phyloP scores from a whole-genome alignment of 257 asterid genomes.

The Apocynum venetum region DNA sequence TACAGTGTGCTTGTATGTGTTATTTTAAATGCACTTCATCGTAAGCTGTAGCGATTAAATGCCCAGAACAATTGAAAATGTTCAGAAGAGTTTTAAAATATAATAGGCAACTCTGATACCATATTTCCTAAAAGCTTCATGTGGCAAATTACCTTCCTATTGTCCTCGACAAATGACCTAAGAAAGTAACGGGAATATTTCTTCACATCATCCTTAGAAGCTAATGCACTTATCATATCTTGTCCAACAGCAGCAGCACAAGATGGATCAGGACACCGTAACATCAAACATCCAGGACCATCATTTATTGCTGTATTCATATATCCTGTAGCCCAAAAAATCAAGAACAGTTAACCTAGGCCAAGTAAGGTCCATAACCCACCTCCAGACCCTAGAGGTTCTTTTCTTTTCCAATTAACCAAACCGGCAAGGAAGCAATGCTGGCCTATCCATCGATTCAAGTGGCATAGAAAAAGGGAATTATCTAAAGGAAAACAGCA shows the following conservation, averaged over 20 bases:
- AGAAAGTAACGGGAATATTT: constrained; percentile 66
- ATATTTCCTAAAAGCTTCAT: constrained; percentile 13
- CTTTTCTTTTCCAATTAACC: neutral
- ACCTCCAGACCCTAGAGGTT: neutral
- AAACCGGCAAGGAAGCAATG: neutral
- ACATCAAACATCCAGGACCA: constrained; percentile 93
- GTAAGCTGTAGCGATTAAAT: neutral
- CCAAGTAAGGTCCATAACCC: neutral
- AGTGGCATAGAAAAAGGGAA: neutral
- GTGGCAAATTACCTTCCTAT: constrained; percentile 60
- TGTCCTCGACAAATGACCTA: constrained; percentile 83
- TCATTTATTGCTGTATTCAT: constrained; percentile 69
- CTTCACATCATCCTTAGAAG: constrained; percentile 53
- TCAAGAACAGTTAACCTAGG: constrained; percentile 18
- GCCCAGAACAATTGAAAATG: neutral
- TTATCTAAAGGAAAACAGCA: neutral
- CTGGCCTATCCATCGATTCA: neutral
- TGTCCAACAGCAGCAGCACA: constrained; percentile 80
- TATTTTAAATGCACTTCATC: neutral
- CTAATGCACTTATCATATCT: constrained; percentile 75
- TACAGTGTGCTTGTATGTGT: neutral
- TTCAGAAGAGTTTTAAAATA: neutral
- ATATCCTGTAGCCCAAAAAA: constrained; percentile 56
- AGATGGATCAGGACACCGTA: constrained; percentile 96
- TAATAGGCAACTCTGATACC: neutral